Conservation (phyloP, 768 basidiomycete genomes). For the Russula lepida region DNA sequence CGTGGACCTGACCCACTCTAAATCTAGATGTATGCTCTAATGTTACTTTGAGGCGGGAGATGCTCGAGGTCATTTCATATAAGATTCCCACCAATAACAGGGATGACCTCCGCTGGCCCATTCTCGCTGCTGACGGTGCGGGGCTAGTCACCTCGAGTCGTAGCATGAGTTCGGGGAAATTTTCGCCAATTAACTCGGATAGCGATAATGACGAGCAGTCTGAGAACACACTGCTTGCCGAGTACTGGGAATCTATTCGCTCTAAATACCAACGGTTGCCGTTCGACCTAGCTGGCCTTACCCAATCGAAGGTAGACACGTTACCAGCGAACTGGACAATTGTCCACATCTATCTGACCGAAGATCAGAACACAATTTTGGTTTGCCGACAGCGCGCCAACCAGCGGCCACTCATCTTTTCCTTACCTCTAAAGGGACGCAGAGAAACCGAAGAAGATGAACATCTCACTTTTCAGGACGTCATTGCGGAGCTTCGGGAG, state of each 20-base stretch:
- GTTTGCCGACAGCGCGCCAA: constrained; percentile 66
- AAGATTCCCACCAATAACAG: constrained; percentile 46
- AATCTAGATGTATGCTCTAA: constrained; percentile 60
- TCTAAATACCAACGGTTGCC: constrained; percentile 43
- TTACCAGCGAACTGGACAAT: constrained; percentile 79
- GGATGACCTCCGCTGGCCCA: constrained; percentile 76
- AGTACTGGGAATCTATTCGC: constrained; percentile 57
- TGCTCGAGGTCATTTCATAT: constrained; percentile 69
- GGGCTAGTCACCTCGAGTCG: constrained; percentile 26
- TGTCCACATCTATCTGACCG: constrained; percentile 73
- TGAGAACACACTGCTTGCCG: constrained; percentile 30
- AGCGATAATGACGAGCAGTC: constrained; percentile 32
- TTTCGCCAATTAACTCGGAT: constrained; percentile 26
- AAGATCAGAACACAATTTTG: constrained; percentile 77
- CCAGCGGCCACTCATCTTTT: constrained; percentile 68
- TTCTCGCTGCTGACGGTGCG: constrained; percentile 38
- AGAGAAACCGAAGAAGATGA: constrained; percentile 66
- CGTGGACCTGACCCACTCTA: not conserved
- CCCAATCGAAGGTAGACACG: constrained; percentile 33
- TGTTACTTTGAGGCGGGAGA: constrained; percentile 76
- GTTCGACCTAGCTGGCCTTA: constrained; percentile 36
- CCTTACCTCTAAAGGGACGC: constrained; percentile 78
- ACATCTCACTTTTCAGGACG: constrained; percentile 68
- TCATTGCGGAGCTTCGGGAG: constrained; percentile 61
- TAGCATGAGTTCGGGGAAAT: constrained; percentile 21